Conservation (phyloP, 225 moss, liverwort and hornwort species). For the Thuidium tamariscinum region DNA sequence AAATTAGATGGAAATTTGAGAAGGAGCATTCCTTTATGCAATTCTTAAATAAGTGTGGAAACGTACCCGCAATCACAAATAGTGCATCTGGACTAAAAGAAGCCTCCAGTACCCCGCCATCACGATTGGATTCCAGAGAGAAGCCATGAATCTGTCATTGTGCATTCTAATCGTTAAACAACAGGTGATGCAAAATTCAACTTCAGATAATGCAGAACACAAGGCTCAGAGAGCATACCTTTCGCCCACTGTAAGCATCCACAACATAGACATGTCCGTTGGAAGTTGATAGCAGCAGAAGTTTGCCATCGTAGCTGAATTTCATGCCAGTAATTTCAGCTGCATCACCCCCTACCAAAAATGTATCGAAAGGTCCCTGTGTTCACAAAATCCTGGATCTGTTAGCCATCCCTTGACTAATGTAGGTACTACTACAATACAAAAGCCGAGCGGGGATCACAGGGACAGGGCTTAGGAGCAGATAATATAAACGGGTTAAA, state of each 20-base stretch:
- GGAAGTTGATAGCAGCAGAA: slow-evolving; percentile 84
- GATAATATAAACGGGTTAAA: neutral
- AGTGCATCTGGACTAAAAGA: slow-evolving; percentile 98
- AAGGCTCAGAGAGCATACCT: slow-evolving; percentile 41
- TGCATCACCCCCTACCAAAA: slow-evolving; percentile 78
- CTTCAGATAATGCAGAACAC: neutral
- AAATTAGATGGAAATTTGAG: neutral
- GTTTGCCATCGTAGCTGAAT: slow-evolving; percentile 94
- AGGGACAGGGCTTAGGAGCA: neutral
- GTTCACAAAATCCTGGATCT: neutral
- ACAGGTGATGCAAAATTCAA: neutral
- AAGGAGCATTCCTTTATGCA: neutral
- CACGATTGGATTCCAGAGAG: slow-evolving; percentile 66
- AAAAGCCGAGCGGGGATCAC: neutral
- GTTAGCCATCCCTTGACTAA: neutral
- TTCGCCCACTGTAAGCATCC: slow-evolving; percentile 85
- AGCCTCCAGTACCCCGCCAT: slow-evolving; percentile 84
- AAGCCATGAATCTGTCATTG: slow-evolving; percentile 69
- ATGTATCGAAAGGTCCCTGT: slow-evolving; percentile 96
- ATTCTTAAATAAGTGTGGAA: neutral
- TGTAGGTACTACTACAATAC: neutral
- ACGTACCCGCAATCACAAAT: slow-evolving; percentile 77
- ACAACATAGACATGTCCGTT: slow-evolving; percentile 73
- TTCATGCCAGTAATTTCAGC: slow-evolving; percentile 93
- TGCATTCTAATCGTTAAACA: neutral